Percentiles rank a stretch among this genome's conserved stretches.
phyloP scores from a whole-genome alignment of 768 basidiomycete species.

The Ramaria rubella region DNA sequence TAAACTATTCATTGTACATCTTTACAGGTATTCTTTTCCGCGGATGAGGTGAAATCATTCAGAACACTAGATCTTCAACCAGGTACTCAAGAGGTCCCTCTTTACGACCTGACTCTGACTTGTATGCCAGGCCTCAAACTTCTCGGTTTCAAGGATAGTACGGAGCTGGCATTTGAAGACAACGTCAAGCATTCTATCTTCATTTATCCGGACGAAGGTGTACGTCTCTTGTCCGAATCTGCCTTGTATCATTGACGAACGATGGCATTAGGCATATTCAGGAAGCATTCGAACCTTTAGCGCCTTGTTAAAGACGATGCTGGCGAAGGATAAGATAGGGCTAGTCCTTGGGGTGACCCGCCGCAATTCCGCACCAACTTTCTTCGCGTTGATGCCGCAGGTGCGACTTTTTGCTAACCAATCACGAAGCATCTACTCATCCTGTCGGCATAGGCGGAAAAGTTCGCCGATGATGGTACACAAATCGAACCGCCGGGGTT shows the following conservation, averaged over 20 bases:
- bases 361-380: slow-evolving; percentile 65
- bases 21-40: slow-evolving; percentile 81
- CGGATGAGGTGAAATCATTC: slow-evolving; percentile 77
- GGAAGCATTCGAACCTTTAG: slow-evolving; percentile 91
- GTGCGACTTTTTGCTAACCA: slow-evolving; percentile 29
- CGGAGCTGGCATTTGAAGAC: slow-evolving; percentile 72
- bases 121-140: slow-evolving; percentile 65
- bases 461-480: slow-evolving; percentile 61
- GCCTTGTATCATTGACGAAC: not conserved
- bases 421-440: not conserved
- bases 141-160: slow-evolving; percentile 80
- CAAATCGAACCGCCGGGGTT: slow-evolving; percentile 79
- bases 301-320: slow-evolving; percentile 77
- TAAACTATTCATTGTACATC: not conserved
- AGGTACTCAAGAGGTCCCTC: no score
- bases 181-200: slow-evolving; percentile 90
- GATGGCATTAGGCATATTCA: slow-evolving; percentile 52
- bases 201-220: slow-evolving; percentile 88
- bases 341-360: slow-evolving; percentile 66
- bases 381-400: slow-evolving; percentile 86
- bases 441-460: slow-evolving; percentile 50
- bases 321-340: slow-evolving; percentile 75
- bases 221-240: slow-evolving; percentile 28
- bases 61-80: slow-evolving; percentile 76
- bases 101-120: no score